Conservation (phyloP, 208 protist genomes). For the Leptomonas seymouri region DNA sequence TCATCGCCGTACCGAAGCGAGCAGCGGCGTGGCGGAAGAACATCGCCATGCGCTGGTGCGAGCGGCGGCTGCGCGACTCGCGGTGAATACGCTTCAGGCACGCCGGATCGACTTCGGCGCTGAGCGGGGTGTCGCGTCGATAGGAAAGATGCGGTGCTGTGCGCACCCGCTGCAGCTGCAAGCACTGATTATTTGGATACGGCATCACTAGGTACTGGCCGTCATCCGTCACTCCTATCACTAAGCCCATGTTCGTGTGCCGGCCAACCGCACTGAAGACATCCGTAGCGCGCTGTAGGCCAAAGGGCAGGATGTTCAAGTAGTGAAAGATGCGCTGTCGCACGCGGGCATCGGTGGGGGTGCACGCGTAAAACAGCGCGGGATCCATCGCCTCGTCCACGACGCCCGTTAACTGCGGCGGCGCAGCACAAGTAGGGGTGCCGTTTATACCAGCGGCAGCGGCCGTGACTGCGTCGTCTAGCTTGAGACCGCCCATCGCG, state of each 20-base stretch:
- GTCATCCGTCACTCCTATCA: slow-evolving; percentile 40
- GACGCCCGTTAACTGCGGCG: slow-evolving; percentile 1
- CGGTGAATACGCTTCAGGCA: slow-evolving; percentile 21
- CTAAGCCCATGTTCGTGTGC: slow-evolving; percentile 61
- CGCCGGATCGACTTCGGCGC: slow-evolving; percentile 10
- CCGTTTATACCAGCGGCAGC: background rate
- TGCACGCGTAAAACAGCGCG: slow-evolving; percentile 46
- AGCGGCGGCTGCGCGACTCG: slow-evolving; percentile 17
- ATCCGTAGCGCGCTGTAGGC: slow-evolving; percentile 40
- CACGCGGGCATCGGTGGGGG: slow-evolving; percentile 31
- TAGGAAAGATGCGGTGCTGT: slow-evolving; percentile 11
- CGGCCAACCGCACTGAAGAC: slow-evolving; percentile 62
- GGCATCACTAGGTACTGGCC: slow-evolving; percentile 46
- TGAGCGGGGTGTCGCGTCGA: slow-evolving; percentile 12
- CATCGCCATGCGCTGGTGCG: slow-evolving; percentile 1
- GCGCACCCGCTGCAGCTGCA: slow-evolving; percentile 25
- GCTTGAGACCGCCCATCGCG: background rate
- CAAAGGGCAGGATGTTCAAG: slow-evolving; percentile 68
- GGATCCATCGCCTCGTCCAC: slow-evolving; percentile 26
- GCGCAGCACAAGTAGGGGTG: background rate
- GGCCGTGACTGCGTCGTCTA: slow-evolving; percentile 1
- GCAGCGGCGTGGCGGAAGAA: slow-evolving; percentile 15
- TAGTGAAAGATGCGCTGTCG: slow-evolving; percentile 53
- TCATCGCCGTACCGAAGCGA: slow-evolving; percentile 1
- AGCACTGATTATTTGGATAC: slow-evolving; percentile 25